These are phyloP conservation scores for Plenodomus lindquistii DNA, from an alignment of 2,329 filamentous ascomycete species.

Conservation along the genomic window DNA sequence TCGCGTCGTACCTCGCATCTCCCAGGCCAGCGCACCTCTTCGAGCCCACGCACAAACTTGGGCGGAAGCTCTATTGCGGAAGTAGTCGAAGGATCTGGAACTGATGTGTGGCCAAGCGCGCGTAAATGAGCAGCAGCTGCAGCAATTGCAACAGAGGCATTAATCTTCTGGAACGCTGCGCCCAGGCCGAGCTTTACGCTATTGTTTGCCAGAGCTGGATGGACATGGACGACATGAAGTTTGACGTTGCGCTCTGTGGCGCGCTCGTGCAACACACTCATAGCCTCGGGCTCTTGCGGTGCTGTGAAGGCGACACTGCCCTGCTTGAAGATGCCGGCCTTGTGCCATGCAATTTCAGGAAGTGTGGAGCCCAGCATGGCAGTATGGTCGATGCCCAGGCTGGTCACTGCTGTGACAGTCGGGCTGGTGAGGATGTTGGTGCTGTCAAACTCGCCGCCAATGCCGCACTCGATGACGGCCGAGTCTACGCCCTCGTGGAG, in stretches of 20 bases:
- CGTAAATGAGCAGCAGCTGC: constrained; percentile 63
- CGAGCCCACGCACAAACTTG: constrained; percentile 67
- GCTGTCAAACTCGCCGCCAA: constrained; percentile 90
- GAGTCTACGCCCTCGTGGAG: constrained; percentile 73
- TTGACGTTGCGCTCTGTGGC: constrained; percentile 54
- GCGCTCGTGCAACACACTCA: constrained; percentile 60
- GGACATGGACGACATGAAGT: constrained; percentile 54
- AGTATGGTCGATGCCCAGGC: constrained; percentile 83
- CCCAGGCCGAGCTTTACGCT: constrained; percentile 61
- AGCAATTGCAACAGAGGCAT: constrained; percentile 64
- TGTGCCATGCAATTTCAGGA: constrained; percentile 88
- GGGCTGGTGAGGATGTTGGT: constrained; percentile 82
- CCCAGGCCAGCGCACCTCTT: constrained; percentile 70
- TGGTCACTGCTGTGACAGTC: constrained; percentile 73
- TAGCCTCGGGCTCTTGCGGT: constrained; percentile 58
- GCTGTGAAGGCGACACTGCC: constrained; percentile 67
- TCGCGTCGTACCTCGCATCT: constrained; percentile 71
- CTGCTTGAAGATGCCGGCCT: constrained; percentile 81
- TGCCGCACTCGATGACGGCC: constrained; percentile 89
- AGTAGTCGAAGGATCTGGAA: constrained; percentile 41
- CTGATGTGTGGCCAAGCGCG: constrained; percentile 45
- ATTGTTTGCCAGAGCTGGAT: constrained; percentile 51
- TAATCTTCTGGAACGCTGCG: constrained; percentile 65
- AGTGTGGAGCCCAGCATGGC: constrained; percentile 78
- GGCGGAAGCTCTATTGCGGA: constrained; percentile 56